A percentile compares a stretch with the other conserved stretches of the same genome.
Conservation (phyloP, 768 basidiomycete species). For the Agaricus subrufescens region DNA sequence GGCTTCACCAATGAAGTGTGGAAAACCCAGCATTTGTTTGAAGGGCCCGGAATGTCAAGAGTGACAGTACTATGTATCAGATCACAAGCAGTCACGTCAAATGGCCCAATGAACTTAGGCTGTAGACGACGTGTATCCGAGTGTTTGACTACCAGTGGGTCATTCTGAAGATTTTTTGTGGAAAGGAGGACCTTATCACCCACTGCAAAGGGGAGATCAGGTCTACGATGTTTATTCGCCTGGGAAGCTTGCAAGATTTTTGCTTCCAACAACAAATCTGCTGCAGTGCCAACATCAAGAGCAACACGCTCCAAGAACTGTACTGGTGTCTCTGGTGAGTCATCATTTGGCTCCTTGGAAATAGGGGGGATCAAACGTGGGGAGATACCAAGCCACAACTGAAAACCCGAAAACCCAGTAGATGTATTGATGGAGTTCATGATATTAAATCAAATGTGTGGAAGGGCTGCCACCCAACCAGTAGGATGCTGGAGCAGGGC, state of each 20-base stretch:
- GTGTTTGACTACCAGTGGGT: too few species aligned
- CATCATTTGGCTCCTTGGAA: not conserved
- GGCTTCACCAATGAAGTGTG: not conserved
- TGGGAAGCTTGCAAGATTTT: not conserved
- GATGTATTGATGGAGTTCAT: constrained; percentile 21
- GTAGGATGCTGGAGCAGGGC: constrained; percentile 18
- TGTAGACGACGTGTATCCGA: too few species aligned
- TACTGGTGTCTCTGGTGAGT: not conserved
- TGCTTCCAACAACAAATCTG: not conserved
- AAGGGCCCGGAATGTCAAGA: not conserved
- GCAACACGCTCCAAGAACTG: not conserved
- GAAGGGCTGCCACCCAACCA: constrained; percentile 18
- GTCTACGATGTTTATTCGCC: too few species aligned
- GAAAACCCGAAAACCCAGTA: constrained; percentile 17
- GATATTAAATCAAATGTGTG: constrained; percentile 17
- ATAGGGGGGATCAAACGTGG: not conserved
- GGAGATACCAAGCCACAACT: not conserved
- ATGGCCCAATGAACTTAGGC: too few species aligned
- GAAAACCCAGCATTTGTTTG: not conserved
- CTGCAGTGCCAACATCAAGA: not conserved
- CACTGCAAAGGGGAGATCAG: too few species aligned
- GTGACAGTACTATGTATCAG: not conserved
- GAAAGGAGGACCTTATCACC: too few species aligned
- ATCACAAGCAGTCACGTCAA: too few species aligned
- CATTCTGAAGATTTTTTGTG: too few species aligned